Conservation (phyloP, 164 flowering plant species). For the Euptelea pleiosperma region DNA sequence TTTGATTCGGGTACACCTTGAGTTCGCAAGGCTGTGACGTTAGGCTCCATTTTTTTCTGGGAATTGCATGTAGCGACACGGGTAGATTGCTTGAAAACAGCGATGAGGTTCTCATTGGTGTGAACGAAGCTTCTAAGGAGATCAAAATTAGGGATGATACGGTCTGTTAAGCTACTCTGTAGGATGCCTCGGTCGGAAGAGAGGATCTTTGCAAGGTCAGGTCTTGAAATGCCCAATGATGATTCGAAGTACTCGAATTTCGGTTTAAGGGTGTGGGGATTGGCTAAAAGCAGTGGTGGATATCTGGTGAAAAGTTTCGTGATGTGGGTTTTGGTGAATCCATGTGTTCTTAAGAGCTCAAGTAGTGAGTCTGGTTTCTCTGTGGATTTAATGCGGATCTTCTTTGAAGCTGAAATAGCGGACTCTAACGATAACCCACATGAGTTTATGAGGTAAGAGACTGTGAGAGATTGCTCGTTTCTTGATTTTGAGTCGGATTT, state of each 20-base stretch:
- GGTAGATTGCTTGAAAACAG: background rate
- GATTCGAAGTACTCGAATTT: conserved; percentile 1
- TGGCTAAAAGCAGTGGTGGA: background rate
- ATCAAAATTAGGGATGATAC: conserved; percentile 2
- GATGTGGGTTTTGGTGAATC: conserved; percentile 1
- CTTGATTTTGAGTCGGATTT: background rate
- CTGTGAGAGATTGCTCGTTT: background rate
- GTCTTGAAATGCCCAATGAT: conserved; percentile 4
- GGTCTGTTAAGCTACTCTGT: background rate
- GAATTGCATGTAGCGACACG: background rate
- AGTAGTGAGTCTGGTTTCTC: background rate
- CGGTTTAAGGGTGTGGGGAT: background rate
- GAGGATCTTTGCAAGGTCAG: background rate
- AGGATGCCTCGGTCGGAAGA: background rate
- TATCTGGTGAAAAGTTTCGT: background rate
- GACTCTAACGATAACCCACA: conserved; percentile 5
- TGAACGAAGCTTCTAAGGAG: background rate
- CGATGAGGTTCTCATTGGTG: background rate
- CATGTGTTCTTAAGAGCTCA: background rate
- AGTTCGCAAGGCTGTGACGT: background rate
- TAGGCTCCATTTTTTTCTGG: conserved; percentile 3
- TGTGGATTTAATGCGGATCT: background rate
- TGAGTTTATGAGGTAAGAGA: conserved; percentile 3
- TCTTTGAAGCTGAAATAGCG: background rate
- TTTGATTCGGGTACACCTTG: conserved; percentile 9